Evolutionary conservation across 2,329 filamentous ascomycete species (phyloP), one percentile per base, ranked within the genome.

Genomic region (Cyphellophora europaea): DNA sequence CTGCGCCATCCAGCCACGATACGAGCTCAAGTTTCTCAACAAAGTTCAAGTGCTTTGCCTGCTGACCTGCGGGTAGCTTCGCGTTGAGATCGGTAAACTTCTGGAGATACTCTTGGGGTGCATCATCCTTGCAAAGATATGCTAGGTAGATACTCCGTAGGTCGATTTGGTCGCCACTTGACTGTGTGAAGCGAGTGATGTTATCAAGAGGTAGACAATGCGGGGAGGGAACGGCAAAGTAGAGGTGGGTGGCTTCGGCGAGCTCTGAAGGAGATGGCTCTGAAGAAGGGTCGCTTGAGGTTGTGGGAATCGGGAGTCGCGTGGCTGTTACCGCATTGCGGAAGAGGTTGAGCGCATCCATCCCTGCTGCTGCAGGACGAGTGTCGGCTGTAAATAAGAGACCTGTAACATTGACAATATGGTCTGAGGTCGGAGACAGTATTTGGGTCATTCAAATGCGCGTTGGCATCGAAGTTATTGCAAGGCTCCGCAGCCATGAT

Each of bases 141-240:
- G 87, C 87, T 55, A 96, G 94, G 67, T 89, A 95, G 61, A 95
- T 89, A 57, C 82, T 91, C 55, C 91, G 86, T 49, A 98, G 69
- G 56, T 95, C 85, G 51, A 94, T 79, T 4, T 81, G 71, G 31
- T 74, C 70, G 19, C 61, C 61, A 31, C 77, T 74, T 5, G 47
- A 41, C 23, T 41, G 46, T 39, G 75, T 73, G 66, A 96, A 96
- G 50, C 91, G 85, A 48, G 91, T 98, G 6, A 79, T 71, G 11
- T 73, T 71, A 33, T 74, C 77, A 46, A 94, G 73, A 1, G 80
- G 68, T 39, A 93, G 70, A 5, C 77, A 69, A 36, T 77, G 67
- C 42, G 73, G 71, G 35, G 65, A 56, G 32, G 72, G 72, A 50
- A 71, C 60, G 13, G 47, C 40, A 65, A 95, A 91, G 48, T 77